Conservation (phyloP, 2,329 filamentous ascomycete genomes). For the Arthrobotrys sinensis region DNA sequence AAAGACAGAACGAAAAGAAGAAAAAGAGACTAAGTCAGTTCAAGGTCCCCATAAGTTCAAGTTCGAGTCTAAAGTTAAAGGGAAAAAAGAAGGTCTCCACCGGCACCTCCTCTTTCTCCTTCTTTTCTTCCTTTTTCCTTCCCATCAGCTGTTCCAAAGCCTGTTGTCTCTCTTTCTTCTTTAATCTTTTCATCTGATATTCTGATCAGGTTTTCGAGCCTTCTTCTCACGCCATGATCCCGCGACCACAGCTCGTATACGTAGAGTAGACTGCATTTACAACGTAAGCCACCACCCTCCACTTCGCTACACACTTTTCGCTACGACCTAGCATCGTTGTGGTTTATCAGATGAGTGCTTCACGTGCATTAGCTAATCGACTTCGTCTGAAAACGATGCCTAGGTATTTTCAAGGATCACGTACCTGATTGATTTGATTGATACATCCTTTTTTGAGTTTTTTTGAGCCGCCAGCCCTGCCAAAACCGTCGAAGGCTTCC, state of each 20-base stretch:
- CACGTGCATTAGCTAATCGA: constrained; percentile 24
- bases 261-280: constrained; percentile 23
- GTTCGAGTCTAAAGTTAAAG: not conserved
- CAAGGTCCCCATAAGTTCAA: constrained; percentile 2
- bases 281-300: not conserved
- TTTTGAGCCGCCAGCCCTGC: constrained; percentile 17
- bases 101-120: constrained; percentile 23
- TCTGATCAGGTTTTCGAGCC: not conserved
- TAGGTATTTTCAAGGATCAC: constrained; percentile 5
- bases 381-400: not conserved
- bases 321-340: not conserved
- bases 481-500: not conserved
- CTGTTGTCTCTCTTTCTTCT: constrained; percentile 27
- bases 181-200: constrained; percentile 10
- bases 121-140: constrained; percentile 5
- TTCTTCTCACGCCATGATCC: constrained; percentile 18
- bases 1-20: not conserved
- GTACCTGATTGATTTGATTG: constrained; percentile 9
- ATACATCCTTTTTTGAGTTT: not conserved
- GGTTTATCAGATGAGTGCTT: not conserved
- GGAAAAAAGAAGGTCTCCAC: constrained; percentile 37
- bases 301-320: not conserved
- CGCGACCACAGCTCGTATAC: constrained; percentile 27
- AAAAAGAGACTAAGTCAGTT: not conserved
- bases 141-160: not conserved